Percentiles rank a stretch among this genome's conserved stretches.
Evolutionary conservation across 495 filamentous ascomycete species (phyloP).

Genomic region (Tetracladium marchalianum): DNA sequence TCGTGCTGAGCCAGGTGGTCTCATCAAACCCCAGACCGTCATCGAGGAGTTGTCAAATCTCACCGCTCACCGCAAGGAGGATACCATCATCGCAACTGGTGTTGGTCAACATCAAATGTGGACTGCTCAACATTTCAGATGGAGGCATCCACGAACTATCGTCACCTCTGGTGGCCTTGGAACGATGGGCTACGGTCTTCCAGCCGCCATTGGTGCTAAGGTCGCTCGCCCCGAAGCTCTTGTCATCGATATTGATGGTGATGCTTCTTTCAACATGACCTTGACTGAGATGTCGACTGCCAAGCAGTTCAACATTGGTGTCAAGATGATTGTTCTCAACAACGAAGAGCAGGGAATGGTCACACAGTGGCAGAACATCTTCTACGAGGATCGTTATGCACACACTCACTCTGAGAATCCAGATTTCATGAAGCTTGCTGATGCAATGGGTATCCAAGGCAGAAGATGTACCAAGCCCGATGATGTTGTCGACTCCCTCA

Average conservation of each 20-base stretch:
- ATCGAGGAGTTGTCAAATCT: conserved; percentile 74
- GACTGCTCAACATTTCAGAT: conserved; percentile 89
- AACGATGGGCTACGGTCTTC: conserved; percentile 93
- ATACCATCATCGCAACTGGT: conserved; percentile 79
- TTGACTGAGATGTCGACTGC: conserved; percentile 85
- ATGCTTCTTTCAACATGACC: conserved; percentile 97
- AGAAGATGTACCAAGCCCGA: conserved; percentile 54
- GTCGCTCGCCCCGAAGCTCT: conserved; percentile 76
- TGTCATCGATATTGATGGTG: conserved; percentile 91
- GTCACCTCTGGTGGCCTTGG: conserved; percentile 87
- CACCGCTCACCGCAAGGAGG: conserved; percentile 61
- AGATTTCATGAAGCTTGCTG: conserved; percentile 74
- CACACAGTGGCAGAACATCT: conserved; percentile 89
- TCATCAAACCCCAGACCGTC: conserved; percentile 83
- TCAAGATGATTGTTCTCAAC: conserved; percentile 87
- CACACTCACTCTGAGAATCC: conserved; percentile 89
- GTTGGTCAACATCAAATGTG: conserved; percentile 98
- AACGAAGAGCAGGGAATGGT: conserved; percentile 98
- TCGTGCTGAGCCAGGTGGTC: conserved; percentile 51
- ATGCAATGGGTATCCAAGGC: conserved; percentile 72
- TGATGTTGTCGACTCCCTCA: conserved; percentile 66
- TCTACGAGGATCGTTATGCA: conserved; percentile 86
- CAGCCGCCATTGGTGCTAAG: conserved; percentile 88
- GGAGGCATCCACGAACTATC: conserved; percentile 77
- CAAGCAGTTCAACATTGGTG: conserved; percentile 81